Conservation (phyloP, 73 alveolate genomes). For the Symbiodinium natans region DNA sequence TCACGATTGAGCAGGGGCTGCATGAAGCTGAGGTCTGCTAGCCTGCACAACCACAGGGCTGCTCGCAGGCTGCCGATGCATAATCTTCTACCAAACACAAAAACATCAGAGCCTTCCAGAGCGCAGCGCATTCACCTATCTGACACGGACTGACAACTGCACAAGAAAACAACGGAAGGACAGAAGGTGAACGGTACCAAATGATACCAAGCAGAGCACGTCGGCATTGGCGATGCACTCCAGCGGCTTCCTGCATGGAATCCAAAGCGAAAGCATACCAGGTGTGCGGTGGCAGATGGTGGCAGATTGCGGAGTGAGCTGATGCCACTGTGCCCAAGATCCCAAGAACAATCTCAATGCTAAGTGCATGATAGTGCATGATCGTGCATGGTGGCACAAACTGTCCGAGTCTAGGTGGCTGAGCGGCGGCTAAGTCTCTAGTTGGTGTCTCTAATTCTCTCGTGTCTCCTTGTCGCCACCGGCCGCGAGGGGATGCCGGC, state of each 20-base stretch:
- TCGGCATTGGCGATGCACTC: conserved; percentile 90
- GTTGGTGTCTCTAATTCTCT: too few relatives aligned
- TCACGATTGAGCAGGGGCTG: conserved; percentile 66
- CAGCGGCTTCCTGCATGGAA: conserved; percentile 27
- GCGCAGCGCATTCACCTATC: conserved; percentile 50
- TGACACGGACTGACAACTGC: too few relatives aligned
- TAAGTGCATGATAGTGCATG: too few relatives aligned
- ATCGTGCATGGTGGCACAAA: too few relatives aligned
- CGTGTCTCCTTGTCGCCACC: conserved; percentile 33
- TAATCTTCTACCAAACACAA: not conserved
- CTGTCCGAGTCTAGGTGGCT: too few relatives aligned
- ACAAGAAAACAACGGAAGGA: too few relatives aligned
- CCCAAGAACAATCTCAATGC: too few relatives aligned
- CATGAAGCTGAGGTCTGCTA: conserved; percentile 59
- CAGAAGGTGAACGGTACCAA: too few relatives aligned
- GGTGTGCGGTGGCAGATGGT: too few relatives aligned
- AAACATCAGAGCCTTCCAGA: conserved; percentile 23
- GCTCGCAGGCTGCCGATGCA: not conserved
- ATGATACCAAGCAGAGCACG: not conserved
- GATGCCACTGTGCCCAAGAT: too few relatives aligned
- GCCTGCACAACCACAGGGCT: not conserved
- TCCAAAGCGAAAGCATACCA: not conserved
- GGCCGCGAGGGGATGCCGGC: conserved; percentile 83
- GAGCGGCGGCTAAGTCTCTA: too few relatives aligned
- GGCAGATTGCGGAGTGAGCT: too few relatives aligned